Conservation (phyloP, 352 stramenopile genomes). For the Phytophthora citricola region DNA sequence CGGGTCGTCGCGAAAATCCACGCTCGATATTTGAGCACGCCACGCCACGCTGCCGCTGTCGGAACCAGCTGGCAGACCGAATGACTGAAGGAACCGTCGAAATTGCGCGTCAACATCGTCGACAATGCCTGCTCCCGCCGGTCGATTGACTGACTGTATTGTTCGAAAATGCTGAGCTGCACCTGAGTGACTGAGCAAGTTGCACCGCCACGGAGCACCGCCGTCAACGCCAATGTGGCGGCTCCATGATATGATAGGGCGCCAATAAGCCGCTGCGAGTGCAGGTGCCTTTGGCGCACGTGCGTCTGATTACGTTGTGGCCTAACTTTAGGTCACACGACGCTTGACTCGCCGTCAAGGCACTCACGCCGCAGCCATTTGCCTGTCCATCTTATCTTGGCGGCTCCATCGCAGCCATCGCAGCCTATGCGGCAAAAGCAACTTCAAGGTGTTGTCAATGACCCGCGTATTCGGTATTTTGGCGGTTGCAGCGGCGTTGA, state of each 20-base stretch:
- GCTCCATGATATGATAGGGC: conserved; percentile 22
- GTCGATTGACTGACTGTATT: conserved; percentile 34
- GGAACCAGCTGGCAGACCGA: not conserved
- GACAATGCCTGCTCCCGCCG: conserved; percentile 5
- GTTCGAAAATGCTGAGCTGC: conserved; percentile 31
- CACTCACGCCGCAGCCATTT: conserved; percentile 9
- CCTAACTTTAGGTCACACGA: conserved; percentile 16
- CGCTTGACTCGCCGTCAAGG: conserved; percentile 7
- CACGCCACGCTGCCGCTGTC: not conserved
- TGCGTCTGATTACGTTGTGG: conserved; percentile 30
- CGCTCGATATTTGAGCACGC: conserved; percentile 3
- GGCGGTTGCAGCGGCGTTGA: conserved; percentile 23
- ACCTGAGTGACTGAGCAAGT: not conserved
- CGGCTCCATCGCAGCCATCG: not conserved
- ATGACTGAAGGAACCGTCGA: conserved; percentile 2
- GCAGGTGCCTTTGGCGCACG: conserved; percentile 23
- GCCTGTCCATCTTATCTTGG: conserved; percentile 27
- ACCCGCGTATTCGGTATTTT: conserved; percentile 4
- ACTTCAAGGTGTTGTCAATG: conserved; percentile 17
- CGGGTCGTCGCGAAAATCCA: conserved; percentile 20
- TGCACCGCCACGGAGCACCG: not conserved
- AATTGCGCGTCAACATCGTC: conserved; percentile 13
- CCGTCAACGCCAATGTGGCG: conserved; percentile 16
- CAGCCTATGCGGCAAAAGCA: not conserved
- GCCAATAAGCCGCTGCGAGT: conserved; percentile 15